Evolutionary conservation across 768 basidiomycete genomes (phyloP).

Genomic region (Symmetrospora coprosmae): DNA sequence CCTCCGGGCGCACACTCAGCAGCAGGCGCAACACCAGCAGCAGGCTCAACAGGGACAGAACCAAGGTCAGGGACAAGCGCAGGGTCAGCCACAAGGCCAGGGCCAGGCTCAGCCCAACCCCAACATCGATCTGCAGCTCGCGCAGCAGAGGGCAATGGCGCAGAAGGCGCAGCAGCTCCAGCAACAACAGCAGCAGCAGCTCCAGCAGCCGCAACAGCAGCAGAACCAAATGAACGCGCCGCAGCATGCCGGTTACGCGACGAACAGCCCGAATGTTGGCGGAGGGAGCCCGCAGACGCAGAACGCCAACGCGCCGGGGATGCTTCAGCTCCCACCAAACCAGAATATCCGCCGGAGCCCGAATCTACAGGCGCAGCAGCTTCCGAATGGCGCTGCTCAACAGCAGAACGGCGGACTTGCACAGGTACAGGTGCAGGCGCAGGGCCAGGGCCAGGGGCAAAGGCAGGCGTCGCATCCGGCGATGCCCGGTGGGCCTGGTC

Average conservation of each 20-base stretch:
- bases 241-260: not conserved
- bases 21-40: slow-evolving; percentile 4
- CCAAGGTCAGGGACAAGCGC: not conserved
- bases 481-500: not conserved
- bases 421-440: slow-evolving; percentile 16
- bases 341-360: not conserved
- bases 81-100: no score
- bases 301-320: not conserved
- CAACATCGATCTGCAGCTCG: slow-evolving; percentile 6
- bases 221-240: not conserved
- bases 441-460: slow-evolving; percentile 1
- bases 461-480: slow-evolving; percentile 14
- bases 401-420: no score
- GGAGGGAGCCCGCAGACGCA: no score
- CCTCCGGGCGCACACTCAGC: no score
- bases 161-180: slow-evolving; percentile 1
- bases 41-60: not conserved
- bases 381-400: no score
- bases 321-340: not conserved
- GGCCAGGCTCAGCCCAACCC: no score
- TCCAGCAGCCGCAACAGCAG: slow-evolving; percentile 16
- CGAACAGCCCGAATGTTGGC: no score
- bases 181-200: slow-evolving; percentile 11
- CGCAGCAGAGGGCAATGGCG: slow-evolving; percentile 9
- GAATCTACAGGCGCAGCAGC: not conserved